Percentiles rank a stretch among this genome's conserved stretches.
These are phyloP conservation scores for Lanzia echinophila DNA, from an alignment of 2,329 filamentous ascomycete genomes.

Conservation along the genomic window DNA sequence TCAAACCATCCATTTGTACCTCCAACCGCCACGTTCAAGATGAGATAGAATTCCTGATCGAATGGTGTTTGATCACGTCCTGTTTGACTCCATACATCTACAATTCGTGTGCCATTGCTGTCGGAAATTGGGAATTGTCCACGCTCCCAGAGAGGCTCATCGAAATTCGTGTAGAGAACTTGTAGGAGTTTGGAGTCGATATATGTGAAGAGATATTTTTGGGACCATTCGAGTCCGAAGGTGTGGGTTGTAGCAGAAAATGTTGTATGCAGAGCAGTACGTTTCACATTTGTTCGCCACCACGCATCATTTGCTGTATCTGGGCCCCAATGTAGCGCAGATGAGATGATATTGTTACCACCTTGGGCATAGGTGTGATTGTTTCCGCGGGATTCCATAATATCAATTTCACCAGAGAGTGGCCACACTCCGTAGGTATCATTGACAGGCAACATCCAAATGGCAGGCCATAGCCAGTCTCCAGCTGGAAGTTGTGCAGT, in stretches of 20 bases:
- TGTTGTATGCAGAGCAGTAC: constrained; percentile 65
- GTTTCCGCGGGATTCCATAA: constrained; percentile 75
- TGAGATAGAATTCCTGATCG: constrained; percentile 68
- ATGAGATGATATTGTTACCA: constrained; percentile 75
- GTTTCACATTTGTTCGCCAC: constrained; percentile 79
- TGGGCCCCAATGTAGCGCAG: constrained; percentile 77
- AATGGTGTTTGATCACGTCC: constrained; percentile 61
- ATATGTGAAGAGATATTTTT: constrained; percentile 85
- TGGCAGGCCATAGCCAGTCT: constrained; percentile 89
- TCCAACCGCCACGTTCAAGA: constrained; percentile 69
- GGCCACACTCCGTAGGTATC: constrained; percentile 73
- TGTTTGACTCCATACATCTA: constrained; percentile 58
- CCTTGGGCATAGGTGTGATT: constrained; percentile 70
- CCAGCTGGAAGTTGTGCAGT: constrained; percentile 67
- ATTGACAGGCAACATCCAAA: constrained; percentile 77
- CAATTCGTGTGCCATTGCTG: constrained; percentile 58
- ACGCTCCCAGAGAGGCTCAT: constrained; percentile 59
- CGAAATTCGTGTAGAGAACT: constrained; percentile 72
- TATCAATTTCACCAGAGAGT: constrained; percentile 75
- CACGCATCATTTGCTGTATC: constrained; percentile 65
- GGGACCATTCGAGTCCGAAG: constrained; percentile 78
- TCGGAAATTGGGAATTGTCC: constrained; percentile 60
- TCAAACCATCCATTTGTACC: constrained; percentile 80
- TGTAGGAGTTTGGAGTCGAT: constrained; percentile 74
- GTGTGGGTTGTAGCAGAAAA: constrained; percentile 65